phyloP scores from a whole-genome alignment of 176 grass and related monocot genomes.

The Rhynchospora breviuscula region DNA sequence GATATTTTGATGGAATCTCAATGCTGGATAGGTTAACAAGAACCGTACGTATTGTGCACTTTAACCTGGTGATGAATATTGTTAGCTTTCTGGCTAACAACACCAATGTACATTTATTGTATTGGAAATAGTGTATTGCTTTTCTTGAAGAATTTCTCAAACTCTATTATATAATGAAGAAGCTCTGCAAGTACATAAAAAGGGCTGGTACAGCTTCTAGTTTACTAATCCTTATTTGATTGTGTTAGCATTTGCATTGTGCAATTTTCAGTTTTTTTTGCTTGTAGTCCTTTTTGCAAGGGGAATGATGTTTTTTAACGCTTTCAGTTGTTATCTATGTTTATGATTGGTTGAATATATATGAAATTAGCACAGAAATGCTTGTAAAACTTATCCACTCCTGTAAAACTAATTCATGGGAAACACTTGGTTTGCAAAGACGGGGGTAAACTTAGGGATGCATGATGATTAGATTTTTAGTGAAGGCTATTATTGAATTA shows the following conservation, averaged over 20 bases:
- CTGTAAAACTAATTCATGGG: background rate
- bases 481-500: background rate
- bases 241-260: background rate
- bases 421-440: background rate
- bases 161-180: background rate
- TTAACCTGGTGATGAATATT: background rate
- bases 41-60: background rate
- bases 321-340: background rate
- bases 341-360: background rate
- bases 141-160: background rate
- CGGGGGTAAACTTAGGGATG: background rate
- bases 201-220: background rate
- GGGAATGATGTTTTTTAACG: background rate
- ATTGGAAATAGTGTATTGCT: background rate
- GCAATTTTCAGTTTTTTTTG: background rate
- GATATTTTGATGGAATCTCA: background rate
- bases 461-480: background rate
- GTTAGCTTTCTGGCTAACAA: background rate
- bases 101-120: background rate
- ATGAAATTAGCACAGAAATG: background rate
- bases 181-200: background rate
- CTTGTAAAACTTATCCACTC: background rate
- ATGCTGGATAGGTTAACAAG: background rate
- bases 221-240: background rate
- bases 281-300: background rate